Percentiles rank a stretch among this genome's conserved stretches.
Evolutionary conservation across 2,329 filamentous ascomycete genomes (phyloP).

Genomic region (Purpureocillium lavendulum): DNA sequence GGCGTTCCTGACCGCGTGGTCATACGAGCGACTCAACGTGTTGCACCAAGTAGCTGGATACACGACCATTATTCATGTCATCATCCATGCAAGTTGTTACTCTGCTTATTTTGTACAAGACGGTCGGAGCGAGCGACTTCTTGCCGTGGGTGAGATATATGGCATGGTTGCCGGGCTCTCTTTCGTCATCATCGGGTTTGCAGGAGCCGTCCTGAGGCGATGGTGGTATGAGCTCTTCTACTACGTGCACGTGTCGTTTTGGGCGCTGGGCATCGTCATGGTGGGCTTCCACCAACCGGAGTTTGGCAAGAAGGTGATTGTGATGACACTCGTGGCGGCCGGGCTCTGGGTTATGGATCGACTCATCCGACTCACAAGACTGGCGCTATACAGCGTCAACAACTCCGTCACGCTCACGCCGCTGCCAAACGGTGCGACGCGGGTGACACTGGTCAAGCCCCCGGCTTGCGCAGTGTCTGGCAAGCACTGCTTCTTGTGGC

Average conservation of each 20-base stretch:
- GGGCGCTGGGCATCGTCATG: conserved; percentile 37
- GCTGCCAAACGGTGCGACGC: conserved; percentile 44
- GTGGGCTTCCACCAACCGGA: conserved; percentile 44
- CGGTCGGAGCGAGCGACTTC: conserved; percentile 20
- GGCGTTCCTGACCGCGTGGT: conserved; percentile 42
- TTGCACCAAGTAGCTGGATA: conserved; percentile 47
- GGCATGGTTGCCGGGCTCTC: conserved; percentile 39
- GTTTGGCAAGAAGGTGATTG: conserved; percentile 29
- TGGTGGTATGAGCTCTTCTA: conserved; percentile 50
- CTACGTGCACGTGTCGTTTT: conserved; percentile 40
- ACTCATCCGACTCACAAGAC: conserved; percentile 33
- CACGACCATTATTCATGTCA: conserved; percentile 33
- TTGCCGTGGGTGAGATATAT: conserved; percentile 30
- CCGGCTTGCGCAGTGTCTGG: conserved; percentile 39
- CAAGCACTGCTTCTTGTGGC: conserved; percentile 57
- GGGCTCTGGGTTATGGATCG: conserved; percentile 44
- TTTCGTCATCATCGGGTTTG: conserved; percentile 34
- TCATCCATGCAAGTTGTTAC: conserved; percentile 39
- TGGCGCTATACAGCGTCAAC: conserved; percentile 36
- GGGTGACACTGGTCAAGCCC: conserved; percentile 43
- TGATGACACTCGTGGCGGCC: conserved; percentile 32
- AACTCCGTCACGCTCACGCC: conserved; percentile 45
- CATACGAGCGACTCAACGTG: conserved; percentile 50
- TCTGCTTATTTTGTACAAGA: conserved; percentile 27
- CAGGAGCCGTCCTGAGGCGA: conserved; percentile 32